Percentiles rank a stretch among this genome's conserved stretches.
These are phyloP conservation scores for Pleurotus tuber-regium DNA, from an alignment of 768 basidiomycete species.

Conservation along the genomic window DNA sequence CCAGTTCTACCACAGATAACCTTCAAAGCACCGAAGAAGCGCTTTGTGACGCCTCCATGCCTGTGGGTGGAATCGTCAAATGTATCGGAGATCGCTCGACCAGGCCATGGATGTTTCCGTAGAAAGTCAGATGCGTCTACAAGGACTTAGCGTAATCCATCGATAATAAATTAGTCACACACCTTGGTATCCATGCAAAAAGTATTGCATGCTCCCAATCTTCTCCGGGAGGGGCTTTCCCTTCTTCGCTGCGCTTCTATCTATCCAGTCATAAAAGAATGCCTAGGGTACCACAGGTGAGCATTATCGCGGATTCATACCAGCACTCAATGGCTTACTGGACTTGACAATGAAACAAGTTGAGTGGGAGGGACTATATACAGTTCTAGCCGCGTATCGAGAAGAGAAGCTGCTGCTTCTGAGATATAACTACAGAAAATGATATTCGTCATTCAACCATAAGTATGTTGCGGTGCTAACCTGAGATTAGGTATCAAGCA, in stretches of 20 bases:
- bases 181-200: conserved; percentile 83
- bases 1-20: conserved; percentile 87
- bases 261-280: conserved; percentile 93
- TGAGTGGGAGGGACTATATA: conserved; percentile 86
- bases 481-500: conserved; percentile 90
- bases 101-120: conserved; percentile 84
- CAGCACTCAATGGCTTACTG: conserved; percentile 35
- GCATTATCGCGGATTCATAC: not conserved
- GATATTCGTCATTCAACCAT: not conserved
- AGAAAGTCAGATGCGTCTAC: conserved; percentile 87
- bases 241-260: conserved; percentile 78
- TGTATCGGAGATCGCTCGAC: conserved; percentile 78
- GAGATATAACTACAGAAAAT: conserved; percentile 73
- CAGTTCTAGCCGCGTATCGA: conserved; percentile 71
- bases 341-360: conserved; percentile 78
- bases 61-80: conserved; percentile 84
- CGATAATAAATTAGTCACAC: not conserved
- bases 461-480: conserved; percentile 31
- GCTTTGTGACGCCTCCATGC: conserved; percentile 65
- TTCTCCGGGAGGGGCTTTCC: conserved; percentile 84
- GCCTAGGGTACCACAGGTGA: conserved; percentile 42
- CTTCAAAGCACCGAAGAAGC: conserved; percentile 64
- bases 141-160: not conserved
- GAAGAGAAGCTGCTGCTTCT: conserved; percentile 83
- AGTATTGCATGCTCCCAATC: conserved; percentile 88